Evolutionary conservation across 2,329 filamentous ascomycete genomes (phyloP).

Genomic region (Exophiala mesophila): DNA sequence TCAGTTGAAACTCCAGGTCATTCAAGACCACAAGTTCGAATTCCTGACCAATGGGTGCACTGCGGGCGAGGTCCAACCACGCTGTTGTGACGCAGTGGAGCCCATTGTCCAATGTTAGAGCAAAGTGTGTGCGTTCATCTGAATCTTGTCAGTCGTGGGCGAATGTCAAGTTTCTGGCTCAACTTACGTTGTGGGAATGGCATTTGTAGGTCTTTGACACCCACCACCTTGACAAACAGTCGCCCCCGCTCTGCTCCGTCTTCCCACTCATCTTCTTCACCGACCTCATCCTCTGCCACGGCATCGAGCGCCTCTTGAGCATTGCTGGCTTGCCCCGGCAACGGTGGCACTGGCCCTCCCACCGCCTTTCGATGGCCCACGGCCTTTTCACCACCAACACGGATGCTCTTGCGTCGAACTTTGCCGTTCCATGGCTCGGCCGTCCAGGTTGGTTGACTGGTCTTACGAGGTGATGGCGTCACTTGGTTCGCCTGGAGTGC

Average conservation of each 20-base stretch:
- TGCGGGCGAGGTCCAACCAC: slow-evolving; percentile 87
- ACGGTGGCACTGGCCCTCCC: slow-evolving; percentile 67
- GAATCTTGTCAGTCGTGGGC: slow-evolving; percentile 26
- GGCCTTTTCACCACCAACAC: slow-evolving; percentile 50
- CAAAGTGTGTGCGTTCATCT: slow-evolving; percentile 92
- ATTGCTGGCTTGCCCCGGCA: slow-evolving; percentile 84
- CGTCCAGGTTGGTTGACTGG: slow-evolving; percentile 85
- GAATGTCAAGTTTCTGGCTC: neutral
- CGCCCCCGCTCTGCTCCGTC: slow-evolving; percentile 84
- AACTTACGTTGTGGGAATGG: slow-evolving; percentile 80
- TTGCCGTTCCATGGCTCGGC: slow-evolving; percentile 96
- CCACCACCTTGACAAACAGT: slow-evolving; percentile 97
- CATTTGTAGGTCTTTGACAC: slow-evolving; percentile 90
- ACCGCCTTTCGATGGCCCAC: slow-evolving; percentile 55
- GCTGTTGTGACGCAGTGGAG: slow-evolving; percentile 96
- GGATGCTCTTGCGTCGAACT: slow-evolving; percentile 61
- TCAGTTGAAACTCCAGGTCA: slow-evolving; percentile 97
- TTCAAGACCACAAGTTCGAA: slow-evolving; percentile 97
- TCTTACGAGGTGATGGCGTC: slow-evolving; percentile 62
- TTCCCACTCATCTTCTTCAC: slow-evolving; percentile 52
- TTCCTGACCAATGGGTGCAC: slow-evolving; percentile 92
- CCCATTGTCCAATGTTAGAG: slow-evolving; percentile 94
- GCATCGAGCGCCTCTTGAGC: slow-evolving; percentile 58
- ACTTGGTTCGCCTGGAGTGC: slow-evolving; percentile 28
- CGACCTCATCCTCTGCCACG: slow-evolving; percentile 64